Evolutionary conservation across 805 yeast genomes (phyloP).

Genomic region (Lachancea meyersii): DNA sequence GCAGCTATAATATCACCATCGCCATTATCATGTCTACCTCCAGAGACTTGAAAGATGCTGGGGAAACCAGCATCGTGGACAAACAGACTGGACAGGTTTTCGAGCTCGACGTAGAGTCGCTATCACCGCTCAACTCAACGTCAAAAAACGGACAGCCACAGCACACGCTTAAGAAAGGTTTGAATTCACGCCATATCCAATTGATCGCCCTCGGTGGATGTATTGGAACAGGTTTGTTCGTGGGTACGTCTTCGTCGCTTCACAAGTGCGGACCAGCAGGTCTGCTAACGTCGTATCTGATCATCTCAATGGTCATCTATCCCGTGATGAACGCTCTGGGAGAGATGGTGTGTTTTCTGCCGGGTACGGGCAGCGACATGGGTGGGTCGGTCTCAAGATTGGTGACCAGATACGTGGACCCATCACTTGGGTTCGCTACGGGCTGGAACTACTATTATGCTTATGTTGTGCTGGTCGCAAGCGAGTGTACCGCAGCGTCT

Average conservation of each 20-base stretch:
- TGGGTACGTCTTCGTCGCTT: constrained; percentile 51
- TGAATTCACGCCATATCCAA: constrained; percentile 58
- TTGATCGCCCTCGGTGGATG: constrained; percentile 73
- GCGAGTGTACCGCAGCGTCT: constrained; percentile 50
- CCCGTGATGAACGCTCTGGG: constrained; percentile 60
- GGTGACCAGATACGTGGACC: constrained; percentile 66
- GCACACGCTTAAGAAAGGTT: constrained; percentile 22
- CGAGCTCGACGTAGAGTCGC: constrained; percentile 9
- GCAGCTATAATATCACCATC: too few relatives aligned
- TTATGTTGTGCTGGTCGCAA: constrained; percentile 65
- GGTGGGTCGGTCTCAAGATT: constrained; percentile 58
- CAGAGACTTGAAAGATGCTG: constrained; percentile 11
- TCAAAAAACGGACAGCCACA: background rate
- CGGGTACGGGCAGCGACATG: constrained; percentile 45
- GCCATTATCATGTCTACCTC: constrained; percentile 7
- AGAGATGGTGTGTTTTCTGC: constrained; percentile 69
- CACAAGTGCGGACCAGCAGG: constrained; percentile 56
- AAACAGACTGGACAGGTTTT: constrained; percentile 11
- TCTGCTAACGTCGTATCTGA: constrained; percentile 51
- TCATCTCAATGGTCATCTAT: constrained; percentile 55
- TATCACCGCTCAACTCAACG: background rate
- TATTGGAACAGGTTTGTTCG: constrained; percentile 65
- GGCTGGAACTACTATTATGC: constrained; percentile 68
- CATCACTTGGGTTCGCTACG: constrained; percentile 59
- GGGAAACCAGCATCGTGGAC: constrained; percentile 9